Base-by-base conservation (phyloP, 1,284 basidiomycete genomes). In the Pterula multifida region DNA sequence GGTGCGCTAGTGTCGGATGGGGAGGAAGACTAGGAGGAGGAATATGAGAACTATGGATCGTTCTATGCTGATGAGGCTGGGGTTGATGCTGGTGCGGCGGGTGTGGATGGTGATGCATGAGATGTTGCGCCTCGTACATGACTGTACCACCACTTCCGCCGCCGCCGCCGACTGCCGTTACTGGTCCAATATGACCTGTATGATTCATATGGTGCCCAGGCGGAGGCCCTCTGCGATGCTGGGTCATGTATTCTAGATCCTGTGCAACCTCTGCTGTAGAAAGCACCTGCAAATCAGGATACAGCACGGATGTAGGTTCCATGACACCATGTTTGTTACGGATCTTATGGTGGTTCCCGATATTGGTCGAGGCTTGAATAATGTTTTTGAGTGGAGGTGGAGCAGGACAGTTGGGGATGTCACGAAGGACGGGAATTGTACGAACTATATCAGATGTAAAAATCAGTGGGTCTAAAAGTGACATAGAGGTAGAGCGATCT, bases 171-270 rank as follows among this genome's bases (percentile, higher is more conserved):
- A n/a, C n/a, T n/a, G n/a, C n/a, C n/a, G n/a, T n/a, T n/a, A n/a
- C n/a, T n/a, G n/a, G n/a, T n/a, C n/a, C n/a, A n/a, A n/a, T n/a
- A n/a, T n/a, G n/a, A n/a, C n/a, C n/a, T n/a, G n/a, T n/a, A n/a
- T n/a, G 61, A 3, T 63, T 64, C 26, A 60, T 56, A 35, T 58
- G 54, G 48, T 60, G 61, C 49, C 57, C 56, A 17, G 57, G 58
- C 19, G 53, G 53, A 3, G 58, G 55, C 12, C 55, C 55, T 26
- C 62, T 60, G 3, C 74, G 69, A 53, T 75, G 65, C 51, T 70
- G 68, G 55, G 68, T 68, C 24, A 83, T 65, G 55, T 70, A 73
- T 1, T 84, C 78, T 6, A 82, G 61, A 57, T 84, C 81, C 26
- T 62, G 61, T 11, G 67, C 60, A 21, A 81, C 68, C 48, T 83